Conservation (phyloP, 2,329 filamentous ascomycete species). For the Penicillium aurantiogriseum region DNA sequence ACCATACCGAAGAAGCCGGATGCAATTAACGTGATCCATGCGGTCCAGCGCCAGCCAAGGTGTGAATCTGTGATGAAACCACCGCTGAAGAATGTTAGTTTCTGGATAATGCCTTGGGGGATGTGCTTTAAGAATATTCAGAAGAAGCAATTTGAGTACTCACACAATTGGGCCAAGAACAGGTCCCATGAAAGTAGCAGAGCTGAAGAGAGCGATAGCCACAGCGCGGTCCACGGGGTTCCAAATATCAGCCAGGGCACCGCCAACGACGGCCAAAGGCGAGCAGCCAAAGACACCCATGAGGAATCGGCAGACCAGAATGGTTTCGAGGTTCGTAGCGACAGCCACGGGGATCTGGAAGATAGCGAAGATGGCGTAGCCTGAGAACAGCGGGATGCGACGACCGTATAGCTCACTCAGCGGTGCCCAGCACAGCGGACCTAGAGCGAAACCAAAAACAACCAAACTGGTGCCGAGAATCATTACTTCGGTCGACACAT, state of each 20-base stretch:
- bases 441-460: slow-evolving; percentile 46
- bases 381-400: slow-evolving; percentile 47
- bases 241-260: slow-evolving; percentile 52
- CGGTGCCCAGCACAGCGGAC: slow-evolving; percentile 43
- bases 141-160: slow-evolving; percentile 2
- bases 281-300: slow-evolving; percentile 52
- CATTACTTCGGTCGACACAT: slow-evolving; percentile 50
- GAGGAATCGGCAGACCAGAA: slow-evolving; percentile 55
- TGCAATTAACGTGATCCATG: slow-evolving; percentile 56
- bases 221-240: slow-evolving; percentile 48
- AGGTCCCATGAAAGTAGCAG: slow-evolving; percentile 51
- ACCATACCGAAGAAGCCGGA: slow-evolving; percentile 43
- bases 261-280: slow-evolving; percentile 52
- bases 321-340: slow-evolving; percentile 51
- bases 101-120: not conserved
- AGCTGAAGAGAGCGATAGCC: slow-evolving; percentile 47
- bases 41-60: slow-evolving; percentile 60
- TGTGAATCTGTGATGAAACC: slow-evolving; percentile 51
- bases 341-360: slow-evolving; percentile 56
- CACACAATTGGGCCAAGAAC: slow-evolving; percentile 49
- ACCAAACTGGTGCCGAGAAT: slow-evolving; percentile 52
- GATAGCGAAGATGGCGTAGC: slow-evolving; percentile 49
- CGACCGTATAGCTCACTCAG: slow-evolving; percentile 51
- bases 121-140: too few species aligned
- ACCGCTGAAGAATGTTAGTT: slow-evolving; percentile 28